Base-by-base conservation (phyloP, 495 filamentous ascomycete genomes). In the Penicillium parvum region DNA sequence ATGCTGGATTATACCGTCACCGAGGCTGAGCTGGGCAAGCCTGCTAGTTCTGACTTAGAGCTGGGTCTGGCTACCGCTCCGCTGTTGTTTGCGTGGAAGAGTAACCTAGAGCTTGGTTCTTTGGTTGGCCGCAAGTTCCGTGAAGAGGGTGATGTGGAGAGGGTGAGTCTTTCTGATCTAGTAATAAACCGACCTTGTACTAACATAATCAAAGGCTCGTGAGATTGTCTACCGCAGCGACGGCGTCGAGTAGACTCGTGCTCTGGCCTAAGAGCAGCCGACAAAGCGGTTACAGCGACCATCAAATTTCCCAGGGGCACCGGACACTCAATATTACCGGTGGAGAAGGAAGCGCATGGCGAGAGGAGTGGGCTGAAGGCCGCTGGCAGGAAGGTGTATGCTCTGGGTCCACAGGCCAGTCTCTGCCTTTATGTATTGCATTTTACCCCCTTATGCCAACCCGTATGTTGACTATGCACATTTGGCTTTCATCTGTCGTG, bases 41-140 rank as follows among this genome's bases (percentile, higher is more conserved):
- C 94, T 1, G 86, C 90, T 7, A 92, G 90, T 19, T 92, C 94
- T 11, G 92, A 98, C 66, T 63, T 98, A 42, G 88, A 96, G 63
- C 74, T 98, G 15, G 92, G 92, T 7, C 73, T 98, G 37, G 92
- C 94, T 6, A 98, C 92, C n/a, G 92, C 92, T 4, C 92, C 92
- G 7, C 66, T 97, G 37, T 68, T 98, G 26, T 98, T 96, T 68
- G 94, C 92, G 3, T 97, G 94, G 92, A 91, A 91, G 71, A 78
- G 83, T 43, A 86, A 84, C 48, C 80, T 79, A 16, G 88, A 91
- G 64, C 70, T 98, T 17, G 94, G 92, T 3, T 76, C 81, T 21
- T 68, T 98, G 55, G 92, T 98, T 26, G 91, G 90, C 43, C 82
- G 92, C 60, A 95, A 95, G 64, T 98, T 98, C 64, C 65, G 71